Evolutionary conservation across 2,329 filamentous ascomycete species (phyloP).

Genomic region (Cercospora zeina): DNA sequence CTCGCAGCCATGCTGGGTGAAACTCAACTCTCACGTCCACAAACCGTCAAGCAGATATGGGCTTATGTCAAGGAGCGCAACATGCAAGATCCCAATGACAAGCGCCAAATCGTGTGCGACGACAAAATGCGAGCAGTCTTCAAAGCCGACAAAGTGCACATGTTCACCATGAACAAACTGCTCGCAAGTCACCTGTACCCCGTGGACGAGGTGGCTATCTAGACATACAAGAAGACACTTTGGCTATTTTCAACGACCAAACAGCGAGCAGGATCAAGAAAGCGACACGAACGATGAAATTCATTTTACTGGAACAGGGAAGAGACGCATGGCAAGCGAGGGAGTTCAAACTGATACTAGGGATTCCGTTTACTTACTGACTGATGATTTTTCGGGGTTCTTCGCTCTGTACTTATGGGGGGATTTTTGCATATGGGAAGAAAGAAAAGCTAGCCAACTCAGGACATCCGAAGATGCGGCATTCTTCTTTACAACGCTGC

Average conservation of each 20-base stretch:
- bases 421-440: not conserved
- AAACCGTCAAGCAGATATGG: constrained; percentile 97
- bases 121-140: constrained; percentile 89
- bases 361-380: constrained; percentile 1
- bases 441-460: constrained; percentile 2
- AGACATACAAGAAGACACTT: not conserved
- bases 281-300: not conserved
- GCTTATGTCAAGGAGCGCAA: constrained; percentile 85
- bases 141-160: constrained; percentile 86
- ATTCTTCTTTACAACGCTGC: not conserved
- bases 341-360: not conserved
- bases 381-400: not conserved
- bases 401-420: not conserved
- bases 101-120: constrained; percentile 90
- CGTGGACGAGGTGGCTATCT: constrained; percentile 60
- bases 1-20: constrained; percentile 71
- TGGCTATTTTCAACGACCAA: constrained; percentile 7
- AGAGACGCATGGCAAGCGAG: constrained; percentile 10
- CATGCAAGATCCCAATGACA: constrained; percentile 87
- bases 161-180: constrained; percentile 99
- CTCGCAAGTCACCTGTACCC: constrained; percentile 87
- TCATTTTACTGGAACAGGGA: not conserved
- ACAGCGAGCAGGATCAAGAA: constrained; percentile 5
- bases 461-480: not conserved
- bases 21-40: constrained; percentile 80